These are phyloP conservation scores for Hanseniaspora singularis DNA, from an alignment of 805 yeast species.

Conservation along the genomic window DNA sequence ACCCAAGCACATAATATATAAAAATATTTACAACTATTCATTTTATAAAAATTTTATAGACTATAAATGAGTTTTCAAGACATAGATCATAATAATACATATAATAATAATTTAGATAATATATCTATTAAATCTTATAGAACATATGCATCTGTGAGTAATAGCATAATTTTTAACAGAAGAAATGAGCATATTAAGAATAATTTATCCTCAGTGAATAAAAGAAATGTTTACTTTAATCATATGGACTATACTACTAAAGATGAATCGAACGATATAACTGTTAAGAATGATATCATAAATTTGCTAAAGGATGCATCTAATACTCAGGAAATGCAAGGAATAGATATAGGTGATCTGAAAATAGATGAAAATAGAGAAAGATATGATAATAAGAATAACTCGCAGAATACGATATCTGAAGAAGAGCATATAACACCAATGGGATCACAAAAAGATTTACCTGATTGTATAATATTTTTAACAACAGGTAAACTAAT, in stretches of 20 bases:
- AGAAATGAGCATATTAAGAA: neutral
- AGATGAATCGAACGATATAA: too few species aligned
- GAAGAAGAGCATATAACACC: neutral
- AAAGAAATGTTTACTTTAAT: conserved; percentile 5
- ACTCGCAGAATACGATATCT: neutral
- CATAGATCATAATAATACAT: neutral
- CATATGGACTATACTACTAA: conserved; percentile 3
- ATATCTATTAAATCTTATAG: conserved; percentile 5
- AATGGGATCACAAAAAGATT: too few species aligned
- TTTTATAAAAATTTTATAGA: too few species aligned
- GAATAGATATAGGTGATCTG: neutral
- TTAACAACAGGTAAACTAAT: conserved; percentile 10
- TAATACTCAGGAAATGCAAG: too few species aligned
- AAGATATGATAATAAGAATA: neutral
- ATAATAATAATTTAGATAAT: neutral
- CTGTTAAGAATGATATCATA: neutral
- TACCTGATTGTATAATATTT: conserved; percentile 4
- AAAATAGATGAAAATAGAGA: too few species aligned
- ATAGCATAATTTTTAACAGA: conserved; percentile 8
- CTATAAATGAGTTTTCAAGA: neutral
- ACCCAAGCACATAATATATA: too few species aligned
- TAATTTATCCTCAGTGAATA: neutral
- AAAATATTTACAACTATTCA: too few species aligned
- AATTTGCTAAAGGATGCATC: neutral
- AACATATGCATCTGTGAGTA: conserved; percentile 1